Evolutionary conservation across 2,329 filamentous ascomycete genomes (phyloP), one percentile per base, ranked within the genome.

Genomic region (Scleromitrula shiraiana): DNA sequence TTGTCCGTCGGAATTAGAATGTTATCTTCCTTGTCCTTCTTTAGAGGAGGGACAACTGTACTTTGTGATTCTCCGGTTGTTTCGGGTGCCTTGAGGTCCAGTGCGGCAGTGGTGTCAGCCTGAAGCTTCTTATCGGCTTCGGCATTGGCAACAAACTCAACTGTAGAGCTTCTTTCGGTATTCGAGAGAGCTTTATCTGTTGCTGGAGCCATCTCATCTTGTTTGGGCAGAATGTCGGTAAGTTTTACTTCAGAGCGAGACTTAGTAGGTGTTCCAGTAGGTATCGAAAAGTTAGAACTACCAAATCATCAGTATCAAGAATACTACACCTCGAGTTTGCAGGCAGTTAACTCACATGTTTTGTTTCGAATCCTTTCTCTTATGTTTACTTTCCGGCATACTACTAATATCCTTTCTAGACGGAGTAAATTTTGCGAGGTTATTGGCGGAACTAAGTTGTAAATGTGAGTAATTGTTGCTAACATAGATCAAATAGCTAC

Each of bases 331-430:
- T 7, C n/a, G 12, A n/a, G 8, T 15, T n/a, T 15, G 6, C 12
- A 7, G 3, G 30, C 30, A 33, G 17, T 10, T 33, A 19, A 44
- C 52, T 30, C 43, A 54, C 53, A 22, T 47, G 12, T 51, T 45
- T 41, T 50, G 38, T 27, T 20, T 46, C 4, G 41, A 32, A 26
- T 35, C 32, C 30, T 43, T 48, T 15, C 41, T 49, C 12, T 43
- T 50, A 29, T 50, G 44, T 8, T 41, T 30, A 7, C 36, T 27
- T 3, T 15, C 39, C 6, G 29, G 14, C 4, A 7, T 23, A 24
- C 22, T 37, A 10, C 7, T 26, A 5, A 10, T 19, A 24, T 32
- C 15, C 20, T 50, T 50, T 19, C n/a, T 27, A 3, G 42, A 40
- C 8, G 42, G 39, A 22, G 23, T 35, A 29, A 29, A 33, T 20